Base-by-base conservation (phyloP, 805 yeast species). In the Ogataea paraovalis region DNA sequence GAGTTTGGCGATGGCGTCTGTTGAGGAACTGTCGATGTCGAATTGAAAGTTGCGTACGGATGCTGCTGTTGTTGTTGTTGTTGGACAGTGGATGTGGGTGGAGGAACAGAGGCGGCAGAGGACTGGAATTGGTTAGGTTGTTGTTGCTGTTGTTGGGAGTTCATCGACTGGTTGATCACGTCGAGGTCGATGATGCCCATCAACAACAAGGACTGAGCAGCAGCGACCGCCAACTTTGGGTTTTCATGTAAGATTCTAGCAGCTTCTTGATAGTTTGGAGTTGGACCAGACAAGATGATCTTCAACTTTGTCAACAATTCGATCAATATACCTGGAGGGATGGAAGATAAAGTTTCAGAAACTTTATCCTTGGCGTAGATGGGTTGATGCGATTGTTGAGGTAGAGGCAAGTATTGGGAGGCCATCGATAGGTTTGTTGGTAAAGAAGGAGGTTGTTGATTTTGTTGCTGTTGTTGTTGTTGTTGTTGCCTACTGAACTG, bases 111-210 rank as follows among this genome's bases (percentile, higher is more conserved):
- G 3, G 20, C 41, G 19, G 10, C 9, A 33, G 20, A 39, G 38
- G 39, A 30, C 48, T 3, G 49, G 45, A 19, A 41, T 19, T 46
- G 43, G 21, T 37, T 43, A 42, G 51, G 49, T 49, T 48, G 52
- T 47, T 50, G 53, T 25, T 49, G 49, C 43, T 51, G 52, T 46
- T 51, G 53, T 51, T 55, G 57, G 20, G 47, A 52, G n/a, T 53
- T 30, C 65, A 62, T 58, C 14, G 87, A 79, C 50, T 80, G 78
- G 32, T 74, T 73, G n/a, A 85, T 79, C n/a, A 83, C 85, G 40
- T 79, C 81, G 34, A 75, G 72, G 60, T 85, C 87, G 20, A 86
- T 79, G 39, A 86, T 73, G 0, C 94, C 95, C 91, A 86, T 85
- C 42, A 85, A 71, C 18, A 86, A 66, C 51, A 86, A 69, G 2